Percentiles rank a stretch among this genome's conserved stretches.
Conservation (phyloP, 192 early-diverging fungal genomes). For the Pilobolus umbonatus region DNA sequence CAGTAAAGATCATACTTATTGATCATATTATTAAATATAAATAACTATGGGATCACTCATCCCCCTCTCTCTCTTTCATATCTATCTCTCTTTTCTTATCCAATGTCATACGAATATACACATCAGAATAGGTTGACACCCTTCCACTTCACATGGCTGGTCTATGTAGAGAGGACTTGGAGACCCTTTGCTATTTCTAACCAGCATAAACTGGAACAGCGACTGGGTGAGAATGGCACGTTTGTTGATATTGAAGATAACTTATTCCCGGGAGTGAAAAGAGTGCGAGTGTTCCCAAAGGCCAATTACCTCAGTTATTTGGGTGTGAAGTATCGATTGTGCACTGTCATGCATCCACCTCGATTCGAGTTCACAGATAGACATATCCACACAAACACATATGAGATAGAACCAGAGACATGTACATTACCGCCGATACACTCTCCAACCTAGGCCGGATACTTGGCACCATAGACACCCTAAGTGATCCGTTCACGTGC, state of each 20-base stretch:
- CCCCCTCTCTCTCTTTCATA: neutral
- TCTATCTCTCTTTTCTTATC: neutral
- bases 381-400: neutral
- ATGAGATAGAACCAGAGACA: slow-evolving; percentile 1
- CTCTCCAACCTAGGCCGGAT: too few relatives aligned
- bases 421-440: slow-evolving; percentile 1
- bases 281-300: slow-evolving; percentile 28
- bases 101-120: neutral
- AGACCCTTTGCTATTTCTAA: slow-evolving; percentile 20
- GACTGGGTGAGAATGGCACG: slow-evolving; percentile 22
- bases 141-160: slow-evolving; percentile 21
- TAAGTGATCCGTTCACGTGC: too few relatives aligned
- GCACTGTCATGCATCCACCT: slow-evolving; percentile 22
- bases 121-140: neutral
- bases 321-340: slow-evolving; percentile 27
- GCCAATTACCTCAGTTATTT: slow-evolving; percentile 29
- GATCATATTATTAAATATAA: too few relatives aligned
- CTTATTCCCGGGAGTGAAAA: slow-evolving; percentile 24
- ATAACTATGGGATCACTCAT: too few relatives aligned
- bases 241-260: slow-evolving; percentile 29
- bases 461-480: too few relatives aligned
- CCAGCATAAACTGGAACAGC: slow-evolving; percentile 26
- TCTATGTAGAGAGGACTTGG: slow-evolving; percentile 19
- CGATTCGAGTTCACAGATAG: slow-evolving; percentile 6
- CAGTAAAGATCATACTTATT: too few relatives aligned